Base-by-base conservation (phyloP, 2,329 filamentous ascomycete species). In the Penicillium verrucosum region DNA sequence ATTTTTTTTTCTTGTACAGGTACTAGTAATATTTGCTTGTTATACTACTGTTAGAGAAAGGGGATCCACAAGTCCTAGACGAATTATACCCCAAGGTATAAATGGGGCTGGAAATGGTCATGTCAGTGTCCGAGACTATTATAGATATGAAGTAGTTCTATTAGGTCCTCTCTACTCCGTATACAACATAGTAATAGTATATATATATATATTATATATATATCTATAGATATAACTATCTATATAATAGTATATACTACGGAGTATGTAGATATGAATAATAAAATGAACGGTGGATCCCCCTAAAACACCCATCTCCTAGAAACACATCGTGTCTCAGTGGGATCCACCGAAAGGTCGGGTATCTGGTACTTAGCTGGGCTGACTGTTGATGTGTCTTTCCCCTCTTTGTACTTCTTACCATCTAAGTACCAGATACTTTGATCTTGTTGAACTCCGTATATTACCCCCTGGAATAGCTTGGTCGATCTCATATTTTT, bases 241-340 rank as follows among this genome's bases (percentile, higher is more conserved):
- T 18, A 18, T 18, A 18, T 18, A 18, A 18, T 18, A 18, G 18
- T 18, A 18, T 18, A 18, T 18, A 18, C 18, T 18, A 18, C 18
- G 18, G 18, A 18, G 18, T 18, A 18, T 18, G 18, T 18, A 18
- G 25, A 27, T 27, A 27, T 8, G 7, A 32, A 38, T 5, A 21
- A 42, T 14, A 34, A 38, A 30, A 42, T 51, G 38, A 51, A 51
- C 48, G 48, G 48, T 51, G 48, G 48, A 51, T 9, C 48, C 45
- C 45, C 30, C 50, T 47, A 27, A 27, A 53, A 18, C 18, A 18
- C 18, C 32, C 21, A 52, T 52, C 32, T 53, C 42, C 29, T 30
- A 30, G 68, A 71, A 71, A 71, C 69, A 66, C 59, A 59, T 62
- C 61, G 65, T 71, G 70, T 72, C 70, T 72, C 70, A 72, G 68